Conservation (phyloP, 495 filamentous ascomycete genomes). For the Annulohypoxylon maeteangense region DNA sequence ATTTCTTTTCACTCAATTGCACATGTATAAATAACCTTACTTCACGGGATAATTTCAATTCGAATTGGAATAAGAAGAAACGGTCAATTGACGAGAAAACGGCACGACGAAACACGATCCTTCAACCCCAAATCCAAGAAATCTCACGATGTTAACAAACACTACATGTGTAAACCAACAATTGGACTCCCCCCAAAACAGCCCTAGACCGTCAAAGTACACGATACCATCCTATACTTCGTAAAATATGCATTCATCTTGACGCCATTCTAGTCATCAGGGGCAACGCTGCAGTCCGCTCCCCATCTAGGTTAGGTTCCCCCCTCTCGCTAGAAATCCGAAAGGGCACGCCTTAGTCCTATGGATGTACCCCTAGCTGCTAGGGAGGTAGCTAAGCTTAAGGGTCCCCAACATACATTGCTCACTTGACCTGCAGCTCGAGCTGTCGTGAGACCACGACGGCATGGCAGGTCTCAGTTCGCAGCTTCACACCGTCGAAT, state of each 20-base stretch:
- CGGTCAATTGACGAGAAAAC: not conserved
- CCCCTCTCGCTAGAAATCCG: not conserved
- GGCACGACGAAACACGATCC: not conserved
- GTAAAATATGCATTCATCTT: not conserved
- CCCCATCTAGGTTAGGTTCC: not conserved
- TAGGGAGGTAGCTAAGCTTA: not conserved
- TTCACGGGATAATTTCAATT: not conserved
- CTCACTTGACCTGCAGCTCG: slow-evolving; percentile 20
- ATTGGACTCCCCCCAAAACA: not conserved
- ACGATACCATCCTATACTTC: not conserved
- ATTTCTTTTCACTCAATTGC: not conserved
- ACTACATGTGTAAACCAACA: not conserved
- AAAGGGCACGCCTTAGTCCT: not conserved
- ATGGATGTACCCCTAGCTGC: not conserved
- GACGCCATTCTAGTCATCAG: slow-evolving; percentile 31
- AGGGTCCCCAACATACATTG: not conserved
- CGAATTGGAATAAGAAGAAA: not conserved
- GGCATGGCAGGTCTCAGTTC: not conserved
- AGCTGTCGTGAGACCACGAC: slow-evolving; percentile 34
- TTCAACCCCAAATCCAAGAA: not conserved
- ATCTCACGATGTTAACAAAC: not conserved
- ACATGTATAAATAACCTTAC: not conserved
- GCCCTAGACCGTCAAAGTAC: not conserved
- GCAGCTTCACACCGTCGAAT: slow-evolving; percentile 7
- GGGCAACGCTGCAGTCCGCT: slow-evolving; percentile 5